Evolutionary conservation across 768 basidiomycete genomes (phyloP), one percentile per base, ranked within the genome.

Genomic region (Fibroporia radiculosa): DNA sequence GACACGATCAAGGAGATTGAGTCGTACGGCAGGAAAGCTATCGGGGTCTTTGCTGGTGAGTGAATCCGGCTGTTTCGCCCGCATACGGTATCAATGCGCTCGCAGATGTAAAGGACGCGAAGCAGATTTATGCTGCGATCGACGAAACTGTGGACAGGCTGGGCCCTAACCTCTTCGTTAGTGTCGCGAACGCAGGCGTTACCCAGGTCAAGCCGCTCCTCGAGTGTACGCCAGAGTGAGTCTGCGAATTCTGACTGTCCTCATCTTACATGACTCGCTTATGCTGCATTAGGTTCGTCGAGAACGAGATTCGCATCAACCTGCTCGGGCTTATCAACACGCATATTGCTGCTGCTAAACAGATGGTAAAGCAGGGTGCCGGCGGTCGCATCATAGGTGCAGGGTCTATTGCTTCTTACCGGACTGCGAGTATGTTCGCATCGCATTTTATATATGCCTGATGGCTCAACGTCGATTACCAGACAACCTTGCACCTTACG

Each of bases 331-430:
- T 62, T 35, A 62, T 64, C 60, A 59, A 62, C 51, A 62, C 61
- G 19, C 55, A 64, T 51, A 62, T 62, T 48, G 56, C 52, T 16
- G 58, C 62, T 2, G 62, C 62, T 16, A 56, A 53, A 48, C 62
- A 64, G 51, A 64, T 64, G 62, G 56, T 63, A 23, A 61, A 61
- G 54, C 61, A 62, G 48, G 57, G 61, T 18, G 31, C 12, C 27
- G 62, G 62, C 6, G 63, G 63, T 2, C 54, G 61, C 32, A 57
- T 64, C 41, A 51, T 64, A 39, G 63, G 63, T 32, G 58, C 54
- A 6, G 56, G 60, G 16, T 62, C 60, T 6, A 62, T 62, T 37
- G 60, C 60, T 5, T 62, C 60, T 14, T 62, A 59, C 49, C 58
- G 60, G 33, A 62, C 60, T 11, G 58, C 58, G 4, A 51, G 56